Conservation (phyloP, 768 basidiomycete genomes). For the Auriculariales sp. region DNA sequence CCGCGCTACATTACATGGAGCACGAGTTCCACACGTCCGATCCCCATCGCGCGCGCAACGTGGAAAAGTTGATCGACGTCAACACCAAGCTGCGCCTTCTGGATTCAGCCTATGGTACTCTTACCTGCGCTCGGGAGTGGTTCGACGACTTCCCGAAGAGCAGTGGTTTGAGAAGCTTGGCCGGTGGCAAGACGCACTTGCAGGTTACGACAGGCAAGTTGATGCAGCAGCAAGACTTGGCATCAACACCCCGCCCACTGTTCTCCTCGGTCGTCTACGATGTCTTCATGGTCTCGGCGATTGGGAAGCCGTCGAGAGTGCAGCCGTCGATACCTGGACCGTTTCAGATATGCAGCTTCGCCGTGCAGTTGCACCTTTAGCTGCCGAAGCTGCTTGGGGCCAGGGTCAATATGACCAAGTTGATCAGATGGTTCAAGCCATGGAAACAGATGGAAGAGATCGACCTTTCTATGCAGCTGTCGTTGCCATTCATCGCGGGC, state of each 20-base stretch:
- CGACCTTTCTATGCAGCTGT: conserved; percentile 37
- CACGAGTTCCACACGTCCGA: conserved; percentile 29
- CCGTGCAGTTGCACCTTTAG: conserved; percentile 29
- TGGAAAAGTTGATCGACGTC: conserved; percentile 34
- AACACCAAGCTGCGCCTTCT: conserved; percentile 35
- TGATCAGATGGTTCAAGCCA: conserved; percentile 32
- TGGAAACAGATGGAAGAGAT: conserved; percentile 32
- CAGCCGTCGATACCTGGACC: conserved; percentile 27
- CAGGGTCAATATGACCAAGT: conserved; percentile 33
- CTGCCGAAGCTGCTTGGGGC: conserved; percentile 33
- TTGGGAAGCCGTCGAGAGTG: conserved; percentile 29
- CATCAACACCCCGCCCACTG: conserved; percentile 16
- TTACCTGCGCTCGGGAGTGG: conserved; percentile 27
- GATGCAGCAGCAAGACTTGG: conserved; percentile 3
- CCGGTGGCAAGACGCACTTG: conserved; percentile 32
- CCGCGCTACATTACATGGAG: conserved; percentile 38
- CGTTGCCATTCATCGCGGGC: conserved; percentile 29
- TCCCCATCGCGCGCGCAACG: conserved; percentile 19
- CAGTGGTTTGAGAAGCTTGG: conserved; percentile 37
- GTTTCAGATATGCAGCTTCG: conserved; percentile 21
- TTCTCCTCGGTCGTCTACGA: conserved; percentile 27
- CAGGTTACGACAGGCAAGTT: conserved; percentile 19
- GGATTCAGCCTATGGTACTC: conserved; percentile 34
- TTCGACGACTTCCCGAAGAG: conserved; percentile 24
- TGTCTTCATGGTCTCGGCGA: conserved; percentile 35